Base-by-base conservation (phyloP, 148 eudicot genomes). In the Heliamphora exappendiculata region DNA sequence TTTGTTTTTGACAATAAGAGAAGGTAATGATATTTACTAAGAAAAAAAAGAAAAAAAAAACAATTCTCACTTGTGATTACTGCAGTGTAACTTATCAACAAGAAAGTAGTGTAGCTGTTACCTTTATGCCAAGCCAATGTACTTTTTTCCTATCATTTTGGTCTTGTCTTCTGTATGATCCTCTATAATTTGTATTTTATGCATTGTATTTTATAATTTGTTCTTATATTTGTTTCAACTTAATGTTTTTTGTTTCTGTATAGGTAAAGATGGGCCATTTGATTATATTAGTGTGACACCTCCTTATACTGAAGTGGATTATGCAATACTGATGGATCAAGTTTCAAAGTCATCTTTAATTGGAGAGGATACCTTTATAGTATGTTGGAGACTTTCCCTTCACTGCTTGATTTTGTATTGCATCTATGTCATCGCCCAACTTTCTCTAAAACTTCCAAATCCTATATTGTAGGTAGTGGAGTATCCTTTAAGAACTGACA, bases 231-330 rank as follows among this genome's bases (percentile, higher is more conserved):
- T 63, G 33, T 33, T 49, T 5, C 67, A 20, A 54, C 17, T 73
- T 28, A 55, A 64, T 20, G 55, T 39, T 39, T 41, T n/a, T 45
- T 67, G 36, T 47, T 76, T 89, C 31, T 36, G 22, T 88, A 83
- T 70, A 91, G 98, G 93, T 73, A 82, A 85, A 85, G 85, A 82
- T 33, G 87, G 83, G 67, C 79, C 80, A 6, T 92, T 92, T 82
- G 96, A 92, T 84, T 94, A 90, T 74, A 84, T 94, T 75, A 94
- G 98, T 81, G 93, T 91, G 77, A 94, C 98, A 67, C 98, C 98
- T 66, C 98, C 97, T 74, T 94, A 94, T 76, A 82, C 79, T 83
- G 73, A 86, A 82, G 97, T 94, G 73, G 96, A 94, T 80, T 94
- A 94, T 82, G 91, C 78, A 7, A 67, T 89, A 57, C 84, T 94